These are phyloP conservation scores for Parmelia sp. DNA, from an alignment of 495 filamentous ascomycete genomes.

Conservation along the genomic window DNA sequence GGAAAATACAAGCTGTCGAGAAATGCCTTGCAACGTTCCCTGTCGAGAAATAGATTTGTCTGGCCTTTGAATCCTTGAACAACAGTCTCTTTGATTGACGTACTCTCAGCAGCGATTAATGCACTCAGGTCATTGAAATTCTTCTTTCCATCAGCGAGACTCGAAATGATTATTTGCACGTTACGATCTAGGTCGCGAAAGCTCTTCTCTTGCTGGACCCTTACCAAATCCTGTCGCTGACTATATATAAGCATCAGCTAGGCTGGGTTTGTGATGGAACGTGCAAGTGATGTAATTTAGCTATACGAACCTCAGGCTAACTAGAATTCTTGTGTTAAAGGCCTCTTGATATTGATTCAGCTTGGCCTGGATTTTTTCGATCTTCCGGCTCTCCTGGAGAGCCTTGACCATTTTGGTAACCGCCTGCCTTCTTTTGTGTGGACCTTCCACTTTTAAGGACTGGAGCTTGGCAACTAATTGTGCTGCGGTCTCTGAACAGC, in stretches of 20 bases:
- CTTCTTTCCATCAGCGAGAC: neutral
- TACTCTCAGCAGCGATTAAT: neutral
- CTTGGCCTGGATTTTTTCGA: neutral
- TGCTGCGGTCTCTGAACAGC: conserved; percentile 15
- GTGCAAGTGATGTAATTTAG: neutral
- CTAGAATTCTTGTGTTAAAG: conserved; percentile 5
- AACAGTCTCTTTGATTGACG: neutral
- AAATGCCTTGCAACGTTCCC: neutral
- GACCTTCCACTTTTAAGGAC: neutral
- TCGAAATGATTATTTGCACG: neutral
- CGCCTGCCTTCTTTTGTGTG: neutral
- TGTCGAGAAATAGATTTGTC: neutral
- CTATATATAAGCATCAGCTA: too few species aligned
- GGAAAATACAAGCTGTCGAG: conserved; percentile 9
- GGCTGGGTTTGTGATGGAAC: too few species aligned
- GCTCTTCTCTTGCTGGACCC: neutral
- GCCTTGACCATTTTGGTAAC: neutral
- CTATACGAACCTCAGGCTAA: neutral
- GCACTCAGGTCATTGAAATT: neutral
- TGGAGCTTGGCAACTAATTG: conserved; percentile 1
- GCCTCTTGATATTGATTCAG: conserved; percentile 3
- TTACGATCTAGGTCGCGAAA: neutral
- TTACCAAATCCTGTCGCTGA: too few species aligned
- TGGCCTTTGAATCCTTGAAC: neutral
- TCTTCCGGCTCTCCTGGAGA: neutral